These are phyloP conservation scores for Angomonas ambiguus DNA, from an alignment of 208 protist genomes.

Conservation along the genomic window DNA sequence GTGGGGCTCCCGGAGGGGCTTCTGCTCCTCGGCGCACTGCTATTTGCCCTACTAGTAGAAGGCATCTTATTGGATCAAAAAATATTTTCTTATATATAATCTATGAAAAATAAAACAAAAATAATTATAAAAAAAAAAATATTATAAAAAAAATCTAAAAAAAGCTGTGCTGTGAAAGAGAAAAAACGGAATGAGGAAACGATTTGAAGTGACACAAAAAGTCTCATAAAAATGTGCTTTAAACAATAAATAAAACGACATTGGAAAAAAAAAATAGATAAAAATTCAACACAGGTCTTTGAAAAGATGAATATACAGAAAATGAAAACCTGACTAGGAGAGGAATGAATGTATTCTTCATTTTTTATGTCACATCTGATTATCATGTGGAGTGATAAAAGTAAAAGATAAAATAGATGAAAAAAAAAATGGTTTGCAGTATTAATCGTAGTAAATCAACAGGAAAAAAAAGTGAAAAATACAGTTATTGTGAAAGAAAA, in stretches of 20 bases:
- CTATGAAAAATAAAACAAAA: slow-evolving; percentile 8
- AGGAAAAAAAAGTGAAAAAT: neutral
- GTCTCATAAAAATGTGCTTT: slow-evolving; percentile 7
- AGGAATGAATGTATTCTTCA: slow-evolving; percentile 1
- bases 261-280: neutral
- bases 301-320: slow-evolving; percentile 1
- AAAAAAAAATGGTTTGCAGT: neutral
- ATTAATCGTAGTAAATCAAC: neutral
- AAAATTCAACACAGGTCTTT: slow-evolving; percentile 6
- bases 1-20: neutral
- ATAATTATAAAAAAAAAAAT: neutral
- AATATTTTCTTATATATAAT: slow-evolving; percentile 3
- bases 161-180: neutral
- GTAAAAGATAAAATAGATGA: neutral
- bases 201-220: neutral
- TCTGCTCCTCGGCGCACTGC: slow-evolving; percentile 23
- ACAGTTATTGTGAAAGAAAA: neutral
- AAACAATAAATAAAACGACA: slow-evolving; percentile 13
- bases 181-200: neutral
- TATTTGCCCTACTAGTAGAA: slow-evolving; percentile 19
- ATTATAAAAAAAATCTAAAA: slow-evolving; percentile 3
- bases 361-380: neutral
- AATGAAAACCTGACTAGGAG: slow-evolving; percentile 3
- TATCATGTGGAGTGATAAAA: too few species aligned
- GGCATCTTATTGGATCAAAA: neutral